Conservation (phyloP, 108 stramenopile genomes). For the Seminavis robusta region DNA sequence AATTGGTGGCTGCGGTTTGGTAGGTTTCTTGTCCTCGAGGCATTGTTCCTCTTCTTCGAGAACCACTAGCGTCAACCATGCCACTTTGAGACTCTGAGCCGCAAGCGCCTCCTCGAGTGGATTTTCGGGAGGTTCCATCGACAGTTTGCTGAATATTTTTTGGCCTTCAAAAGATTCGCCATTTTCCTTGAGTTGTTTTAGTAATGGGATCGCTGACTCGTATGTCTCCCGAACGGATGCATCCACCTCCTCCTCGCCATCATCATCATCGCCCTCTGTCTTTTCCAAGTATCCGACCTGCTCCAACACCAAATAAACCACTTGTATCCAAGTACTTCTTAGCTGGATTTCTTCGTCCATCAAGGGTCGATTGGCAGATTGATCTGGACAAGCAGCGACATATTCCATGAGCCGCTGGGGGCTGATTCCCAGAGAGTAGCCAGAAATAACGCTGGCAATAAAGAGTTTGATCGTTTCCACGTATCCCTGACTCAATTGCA, state of each 20-base stretch:
- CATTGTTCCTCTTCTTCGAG: conserved; percentile 48
- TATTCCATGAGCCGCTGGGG: conserved; percentile 27
- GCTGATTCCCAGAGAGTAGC: conserved; percentile 57
- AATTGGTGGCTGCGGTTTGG: no score
- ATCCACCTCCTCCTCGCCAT: conserved; percentile 13
- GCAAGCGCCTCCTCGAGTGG: conserved; percentile 69
- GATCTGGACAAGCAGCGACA: conserved; percentile 27
- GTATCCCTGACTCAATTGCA: conserved; percentile 69
- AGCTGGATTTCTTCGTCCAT: conserved; percentile 68
- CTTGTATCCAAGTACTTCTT: conserved; percentile 53
- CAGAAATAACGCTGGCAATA: conserved; percentile 72
- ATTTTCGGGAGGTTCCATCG: no score
- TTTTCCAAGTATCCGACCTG: conserved; percentile 3
- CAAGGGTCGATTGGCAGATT: conserved; percentile 66
- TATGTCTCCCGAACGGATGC: conserved; percentile 22
- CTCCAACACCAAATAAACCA: conserved; percentile 58
- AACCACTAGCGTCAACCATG: conserved; percentile 52
- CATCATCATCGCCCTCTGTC: conserved; percentile 8
- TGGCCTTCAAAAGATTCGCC: conserved; percentile 12
- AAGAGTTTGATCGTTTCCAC: conserved; percentile 81
- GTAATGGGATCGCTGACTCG: no score
- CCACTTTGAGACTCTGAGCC: conserved; percentile 61
- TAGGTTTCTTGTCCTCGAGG: no score
- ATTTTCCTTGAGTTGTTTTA: conserved; percentile 12
- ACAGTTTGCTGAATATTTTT: conserved; percentile 27